Base-by-base conservation (phyloP, 2,329 filamentous ascomycete genomes). In the Raffaelea deltoideospora region DNA sequence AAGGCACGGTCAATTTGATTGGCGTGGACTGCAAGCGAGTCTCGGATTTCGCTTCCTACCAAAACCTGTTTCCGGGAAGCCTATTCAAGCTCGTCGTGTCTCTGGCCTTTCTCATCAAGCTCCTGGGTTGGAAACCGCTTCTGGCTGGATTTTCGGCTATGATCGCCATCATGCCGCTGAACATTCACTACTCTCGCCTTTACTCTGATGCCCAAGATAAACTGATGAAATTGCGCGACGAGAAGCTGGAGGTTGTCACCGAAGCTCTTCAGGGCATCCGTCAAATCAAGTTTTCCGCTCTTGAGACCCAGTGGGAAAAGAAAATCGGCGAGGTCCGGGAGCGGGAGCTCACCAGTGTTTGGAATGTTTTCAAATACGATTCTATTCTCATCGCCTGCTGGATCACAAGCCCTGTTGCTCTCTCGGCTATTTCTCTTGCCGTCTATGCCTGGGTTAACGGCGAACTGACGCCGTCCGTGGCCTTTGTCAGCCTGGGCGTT, bases 231-330 rank as follows among this genome's bases (percentile, higher is more conserved):
- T 64, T 76, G 21, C 66, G 82, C 31, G 83, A 88, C 52, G 65
- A 73, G 37, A 88, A 87, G 55, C 67, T 86, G 56, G 76, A 69
- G 0, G 69, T 86, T 13, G 68, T 90, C 22, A 81, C 80, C 1
- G 82, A 90, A 53, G 79, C 78, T 0, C 58, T 90, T 1, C 71
- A 81, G 46, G 82, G 82, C 8, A 87, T 88, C 44, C 72, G 81
- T 1, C 83, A 90, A 53, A 84, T 90, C 58, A 90, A 90, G 49
- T 86, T 88, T 47, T 80, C 80, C 0, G 82, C 82, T 1, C 57
- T 85, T 2, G 83, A 88, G 53, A 58, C 62, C 17, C 72, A 81
- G 46, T 88, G 83, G 82, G 73, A 85, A 51, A 62, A 65, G 14
- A 79, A 76, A 42, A 81, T 90, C 50, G 55, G 65, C 42, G 54